Percentiles rank a stretch among this genome's conserved stretches.
Conservation (phyloP, 441 rosid species). For the Erodium moschatum region DNA sequence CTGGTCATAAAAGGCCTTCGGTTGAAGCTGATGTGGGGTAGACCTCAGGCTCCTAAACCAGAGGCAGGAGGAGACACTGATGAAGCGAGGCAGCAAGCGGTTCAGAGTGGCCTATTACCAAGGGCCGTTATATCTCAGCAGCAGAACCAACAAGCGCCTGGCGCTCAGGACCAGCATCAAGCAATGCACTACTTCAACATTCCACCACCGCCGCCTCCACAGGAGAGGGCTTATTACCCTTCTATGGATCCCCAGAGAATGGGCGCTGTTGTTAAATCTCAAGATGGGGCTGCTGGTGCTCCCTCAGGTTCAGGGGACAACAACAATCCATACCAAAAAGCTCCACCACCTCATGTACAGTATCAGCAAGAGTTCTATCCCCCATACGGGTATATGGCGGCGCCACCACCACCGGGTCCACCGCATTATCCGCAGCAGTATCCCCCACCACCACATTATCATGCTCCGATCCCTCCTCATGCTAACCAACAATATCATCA, state of each 20-base stretch:
- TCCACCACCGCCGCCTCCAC: constrained; percentile 57
- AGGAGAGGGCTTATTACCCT: constrained; percentile 63
- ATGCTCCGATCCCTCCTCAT: constrained; percentile 36
- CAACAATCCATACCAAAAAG: constrained; percentile 33
- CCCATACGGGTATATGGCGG: constrained; percentile 50
- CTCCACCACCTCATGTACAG: constrained; percentile 47
- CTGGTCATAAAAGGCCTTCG: constrained; percentile 74
- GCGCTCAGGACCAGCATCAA: constrained; percentile 44
- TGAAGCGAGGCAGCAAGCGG: constrained; percentile 50
- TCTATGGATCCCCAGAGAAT: constrained; percentile 98
- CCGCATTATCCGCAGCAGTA: constrained; percentile 12
- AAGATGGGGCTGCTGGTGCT: constrained; percentile 46
- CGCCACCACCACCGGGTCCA: constrained; percentile 17
- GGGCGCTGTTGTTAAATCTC: constrained; percentile 80
- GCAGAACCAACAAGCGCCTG: constrained; percentile 55
- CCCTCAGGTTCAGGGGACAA: constrained; percentile 27
- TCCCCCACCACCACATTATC: constrained; percentile 33
- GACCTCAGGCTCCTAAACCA: constrained; percentile 72
- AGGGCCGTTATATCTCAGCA: constrained; percentile 84
- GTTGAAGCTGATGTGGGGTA: constrained; percentile 88
- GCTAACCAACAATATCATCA: constrained; percentile 53
- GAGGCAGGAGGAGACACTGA: constrained; percentile 52
- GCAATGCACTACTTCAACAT: constrained; percentile 66
- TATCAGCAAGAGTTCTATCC: constrained; percentile 48
- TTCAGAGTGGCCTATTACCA: constrained; percentile 73